phyloP scores from a whole-genome alignment of 2,329 filamentous ascomycete genomes.

The Claviceps africana region DNA sequence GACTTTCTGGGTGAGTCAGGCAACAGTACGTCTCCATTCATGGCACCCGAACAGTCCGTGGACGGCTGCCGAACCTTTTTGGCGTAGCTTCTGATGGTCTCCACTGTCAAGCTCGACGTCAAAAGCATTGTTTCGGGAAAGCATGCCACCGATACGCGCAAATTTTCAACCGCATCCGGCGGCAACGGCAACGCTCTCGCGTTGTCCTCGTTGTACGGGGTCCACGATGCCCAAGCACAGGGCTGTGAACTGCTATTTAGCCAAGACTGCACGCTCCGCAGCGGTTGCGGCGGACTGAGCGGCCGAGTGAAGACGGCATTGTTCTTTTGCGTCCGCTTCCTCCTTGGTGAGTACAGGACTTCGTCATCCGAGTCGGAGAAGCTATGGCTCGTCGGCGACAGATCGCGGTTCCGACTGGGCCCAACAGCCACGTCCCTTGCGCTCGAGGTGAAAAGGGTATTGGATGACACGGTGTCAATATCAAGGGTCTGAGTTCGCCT shows the following conservation, averaged over 20 bases:
- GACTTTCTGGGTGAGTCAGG: conserved; percentile 14
- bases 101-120: conserved; percentile 39
- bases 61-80: conserved; percentile 34
- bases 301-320: conserved; percentile 17
- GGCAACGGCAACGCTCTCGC: conserved; percentile 33
- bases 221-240: conserved; percentile 15
- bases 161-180: conserved; percentile 37
- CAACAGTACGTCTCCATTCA: conserved; percentile 8
- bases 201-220: conserved; percentile 21
- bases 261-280: conserved; percentile 23
- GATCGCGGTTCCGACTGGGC: neutral
- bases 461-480: neutral
- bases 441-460: neutral
- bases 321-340: conserved; percentile 7
- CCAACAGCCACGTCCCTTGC: neutral
- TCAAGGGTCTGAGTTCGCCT: neutral
- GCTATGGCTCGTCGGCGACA: conserved; percentile 6
- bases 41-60: conserved; percentile 11
- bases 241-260: conserved; percentile 19
- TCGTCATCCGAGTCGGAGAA: conserved; percentile 4
- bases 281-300: conserved; percentile 21
- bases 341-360: conserved; percentile 4
- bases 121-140: conserved; percentile 47
- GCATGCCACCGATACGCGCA: conserved; percentile 38
- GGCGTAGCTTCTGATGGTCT: conserved; percentile 43